Base-by-base conservation (phyloP, 2,329 filamentous ascomycete genomes). In the Pseudomassariella vexata region DNA sequence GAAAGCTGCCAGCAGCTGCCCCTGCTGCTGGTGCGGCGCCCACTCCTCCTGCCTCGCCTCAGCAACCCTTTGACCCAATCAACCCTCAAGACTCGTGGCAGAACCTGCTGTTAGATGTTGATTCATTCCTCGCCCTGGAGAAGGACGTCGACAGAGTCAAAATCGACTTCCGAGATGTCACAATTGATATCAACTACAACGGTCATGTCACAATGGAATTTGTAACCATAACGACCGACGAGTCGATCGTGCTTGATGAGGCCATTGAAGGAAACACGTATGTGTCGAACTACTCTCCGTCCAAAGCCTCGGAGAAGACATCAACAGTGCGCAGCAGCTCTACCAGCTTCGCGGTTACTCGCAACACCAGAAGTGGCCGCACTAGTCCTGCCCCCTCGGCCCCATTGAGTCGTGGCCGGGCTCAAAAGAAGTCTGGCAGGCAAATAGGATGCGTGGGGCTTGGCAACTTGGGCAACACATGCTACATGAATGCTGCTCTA, bases 401-500 rank as follows among this genome's bases (percentile, higher is more conserved):
- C 2, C 62, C 70, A 6, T 65, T 84, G 40, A 89, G 85, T 0
- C 73, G 88, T 44, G 86, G 86, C 24, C 75, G 85, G 35, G 63
- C 73, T 6, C 76, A 78, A 41, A 82, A 77, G 45, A 82, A 77
- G 45, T 75, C 79, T 23, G 84, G 84, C 8, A 78, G 79, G 40
- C 76, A 77, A 9, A 60, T 79, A 20, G 92, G 92, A 19, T 82
- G 81, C 24, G 84, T 89, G 24, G 92, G 92, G 20, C 65, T 98
- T 32, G 79, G 76, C 42, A 98, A 98, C 51, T 65, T 98, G 10
- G 92, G 92, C 29, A 98, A 98, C 51, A 96, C 92, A 0, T 98
- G 92, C 61, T 98, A 98, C 63, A 95, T 96, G 89, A 96, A 96
- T 59, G 95, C 90, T 15, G 92, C 92, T 8, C 68, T 96, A 34